Conservation (phyloP, 164 flowering plant species). For the Brasenia schreberi region DNA sequence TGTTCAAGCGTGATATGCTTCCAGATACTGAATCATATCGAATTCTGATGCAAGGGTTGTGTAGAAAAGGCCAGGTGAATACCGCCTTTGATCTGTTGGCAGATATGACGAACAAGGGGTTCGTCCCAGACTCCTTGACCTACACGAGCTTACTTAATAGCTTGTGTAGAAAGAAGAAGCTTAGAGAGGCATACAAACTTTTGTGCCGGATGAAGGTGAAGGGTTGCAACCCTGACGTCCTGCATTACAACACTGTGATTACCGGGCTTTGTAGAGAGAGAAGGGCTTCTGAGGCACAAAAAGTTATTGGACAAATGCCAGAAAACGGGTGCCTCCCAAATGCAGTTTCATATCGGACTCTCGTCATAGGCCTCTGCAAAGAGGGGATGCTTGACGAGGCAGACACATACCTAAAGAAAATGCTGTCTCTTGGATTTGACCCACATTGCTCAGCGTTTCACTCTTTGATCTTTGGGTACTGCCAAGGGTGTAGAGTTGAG, state of each 20-base stretch:
- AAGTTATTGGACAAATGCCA: constrained; percentile 69
- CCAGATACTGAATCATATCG: constrained; percentile 70
- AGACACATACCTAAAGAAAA: constrained; percentile 36
- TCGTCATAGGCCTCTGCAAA: constrained; percentile 64
- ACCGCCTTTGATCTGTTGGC: constrained; percentile 59
- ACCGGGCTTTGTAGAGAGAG: constrained; percentile 75
- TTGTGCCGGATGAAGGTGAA: constrained; percentile 91
- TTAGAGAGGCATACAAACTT: constrained; percentile 86
- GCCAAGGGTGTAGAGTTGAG: constrained; percentile 50
- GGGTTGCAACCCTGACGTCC: constrained; percentile 85
- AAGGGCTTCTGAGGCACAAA: constrained; percentile 61
- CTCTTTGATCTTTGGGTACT: constrained; percentile 47
- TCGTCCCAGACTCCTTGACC: constrained; percentile 69
- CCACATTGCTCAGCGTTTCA: constrained; percentile 70
- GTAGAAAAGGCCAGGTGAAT: constrained; percentile 76
- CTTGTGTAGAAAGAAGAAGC: constrained; percentile 87
- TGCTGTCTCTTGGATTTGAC: constrained; percentile 54
- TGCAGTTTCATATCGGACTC: constrained; percentile 65
- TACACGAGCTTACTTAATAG: constrained; percentile 75
- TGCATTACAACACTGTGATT: constrained; percentile 77
- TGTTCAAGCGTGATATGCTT: constrained; percentile 58
- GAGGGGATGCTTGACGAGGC: constrained; percentile 68
- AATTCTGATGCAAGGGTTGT: constrained; percentile 77
- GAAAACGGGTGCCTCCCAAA: constrained; percentile 70
- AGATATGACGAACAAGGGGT: constrained; percentile 90